Percentiles rank a stretch among this genome's conserved stretches.
Evolutionary conservation across 176 grass and related monocot genomes (phyloP).

Genomic region (Chrysopogon serrulatus): DNA sequence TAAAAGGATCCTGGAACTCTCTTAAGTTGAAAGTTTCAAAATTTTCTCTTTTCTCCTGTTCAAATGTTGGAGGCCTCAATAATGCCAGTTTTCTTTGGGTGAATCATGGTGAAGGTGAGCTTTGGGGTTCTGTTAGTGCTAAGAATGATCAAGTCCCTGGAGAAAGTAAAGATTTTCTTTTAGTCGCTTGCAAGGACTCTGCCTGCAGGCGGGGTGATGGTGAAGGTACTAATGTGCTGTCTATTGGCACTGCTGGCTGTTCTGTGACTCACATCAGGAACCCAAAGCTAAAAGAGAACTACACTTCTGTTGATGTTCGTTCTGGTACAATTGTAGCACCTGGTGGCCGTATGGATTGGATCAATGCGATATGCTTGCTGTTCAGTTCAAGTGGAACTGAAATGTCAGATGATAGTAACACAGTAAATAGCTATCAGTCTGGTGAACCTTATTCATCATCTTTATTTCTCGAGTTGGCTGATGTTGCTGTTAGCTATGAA

Average conservation of each 20-base stretch:
- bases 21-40: slow-evolving; percentile 70
- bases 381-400: slow-evolving; percentile 58
- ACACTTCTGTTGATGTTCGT: slow-evolving; percentile 63
- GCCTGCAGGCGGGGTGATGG: slow-evolving; percentile 78
- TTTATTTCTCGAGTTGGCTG: slow-evolving; percentile 85
- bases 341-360: slow-evolving; percentile 97
- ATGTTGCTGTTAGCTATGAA: slow-evolving; percentile 94
- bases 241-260: slow-evolving; percentile 66
- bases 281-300: slow-evolving; percentile 63
- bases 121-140: slow-evolving; percentile 60
- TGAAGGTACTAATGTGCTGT: slow-evolving; percentile 81
- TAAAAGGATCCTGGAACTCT: slow-evolving; percentile 73
- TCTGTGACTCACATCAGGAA: slow-evolving; percentile 71
- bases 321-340: slow-evolving; percentile 84
- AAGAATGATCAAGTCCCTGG: slow-evolving; percentile 38
- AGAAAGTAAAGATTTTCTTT: slow-evolving; percentile 59
- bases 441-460: slow-evolving; percentile 35
- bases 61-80: slow-evolving; percentile 70
- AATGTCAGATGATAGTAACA: slow-evolving; percentile 29
- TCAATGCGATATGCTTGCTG: slow-evolving; percentile 56
- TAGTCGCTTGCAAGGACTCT: slow-evolving; percentile 68
- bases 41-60: slow-evolving; percentile 64
- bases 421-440: slow-evolving; percentile 25
- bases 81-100: slow-evolving; percentile 63
- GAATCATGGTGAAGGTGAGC: slow-evolving; percentile 80